A percentile compares a stretch with the other conserved stretches of the same genome.
These are phyloP conservation scores for Backusella westeae DNA, from an alignment of 192 early-diverging fungal species.

Conservation along the genomic window DNA sequence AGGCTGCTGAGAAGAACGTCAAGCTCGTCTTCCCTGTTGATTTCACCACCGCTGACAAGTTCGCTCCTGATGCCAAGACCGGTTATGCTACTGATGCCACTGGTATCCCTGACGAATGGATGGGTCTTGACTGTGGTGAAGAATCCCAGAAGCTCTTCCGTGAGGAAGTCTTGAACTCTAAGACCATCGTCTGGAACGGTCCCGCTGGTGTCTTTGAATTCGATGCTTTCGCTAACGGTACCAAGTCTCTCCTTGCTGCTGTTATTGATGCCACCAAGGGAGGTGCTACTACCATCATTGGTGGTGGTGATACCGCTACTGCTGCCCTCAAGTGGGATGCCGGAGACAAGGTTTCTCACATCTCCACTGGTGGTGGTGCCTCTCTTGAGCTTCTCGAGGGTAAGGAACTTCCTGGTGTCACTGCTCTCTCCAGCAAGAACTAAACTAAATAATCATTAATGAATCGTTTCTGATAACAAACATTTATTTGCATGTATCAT, in stretches of 20 bases:
- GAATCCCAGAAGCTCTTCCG: conserved; percentile 74
- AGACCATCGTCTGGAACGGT: conserved; percentile 99
- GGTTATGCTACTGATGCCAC: conserved; percentile 81
- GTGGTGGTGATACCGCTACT: conserved; percentile 98
- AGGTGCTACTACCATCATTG: conserved; percentile 90
- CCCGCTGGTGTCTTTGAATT: conserved; percentile 98
- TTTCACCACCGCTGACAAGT: conserved; percentile 87
- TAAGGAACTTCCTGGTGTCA: conserved; percentile 80
- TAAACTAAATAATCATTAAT: background rate
- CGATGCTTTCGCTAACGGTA: conserved; percentile 87
- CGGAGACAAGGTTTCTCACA: conserved; percentile 88
- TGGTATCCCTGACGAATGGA: conserved; percentile 88
- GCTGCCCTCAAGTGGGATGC: conserved; percentile 86
- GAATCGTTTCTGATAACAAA: background rate
- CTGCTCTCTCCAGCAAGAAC: conserved; percentile 63
- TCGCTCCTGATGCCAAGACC: conserved; percentile 79
- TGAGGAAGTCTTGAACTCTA: conserved; percentile 65
- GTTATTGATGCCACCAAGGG: conserved; percentile 79
- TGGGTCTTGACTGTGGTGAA: conserved; percentile 90
- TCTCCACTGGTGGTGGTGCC: conserved; percentile 96
- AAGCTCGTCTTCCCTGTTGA: conserved; percentile 88
- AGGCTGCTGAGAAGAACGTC: conserved; percentile 89
- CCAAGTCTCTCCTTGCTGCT: conserved; percentile 82
- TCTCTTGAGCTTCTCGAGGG: conserved; percentile 95
- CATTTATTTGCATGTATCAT: conserved; percentile 6